Evolutionary conservation across 352 stramenopile genomes (phyloP).

Genomic region (Pythium brachiatum): DNA sequence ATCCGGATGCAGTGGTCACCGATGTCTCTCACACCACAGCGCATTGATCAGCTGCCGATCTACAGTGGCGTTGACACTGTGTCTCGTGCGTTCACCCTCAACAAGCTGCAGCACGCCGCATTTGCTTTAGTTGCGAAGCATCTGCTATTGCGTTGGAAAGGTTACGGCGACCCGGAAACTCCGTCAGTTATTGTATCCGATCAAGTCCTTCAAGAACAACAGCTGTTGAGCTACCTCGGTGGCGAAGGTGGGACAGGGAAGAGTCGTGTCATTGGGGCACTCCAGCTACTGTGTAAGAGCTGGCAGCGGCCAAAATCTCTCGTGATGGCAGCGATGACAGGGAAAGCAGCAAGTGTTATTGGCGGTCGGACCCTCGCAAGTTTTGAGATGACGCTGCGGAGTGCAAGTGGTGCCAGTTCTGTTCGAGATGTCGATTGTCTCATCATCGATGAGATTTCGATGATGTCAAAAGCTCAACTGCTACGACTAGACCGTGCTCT

Average conservation of each 20-base stretch:
- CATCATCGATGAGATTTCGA: slow-evolving; percentile 19
- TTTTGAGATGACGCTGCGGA: slow-evolving; percentile 4
- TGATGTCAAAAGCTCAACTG: slow-evolving; percentile 17
- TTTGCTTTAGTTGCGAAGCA: too few relatives aligned
- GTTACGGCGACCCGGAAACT: too few relatives aligned
- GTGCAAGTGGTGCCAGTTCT: neutral
- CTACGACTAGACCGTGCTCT: slow-evolving; percentile 7
- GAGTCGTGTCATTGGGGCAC: slow-evolving; percentile 9
- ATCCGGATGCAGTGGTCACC: too few relatives aligned
- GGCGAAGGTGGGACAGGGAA: slow-evolving; percentile 9
- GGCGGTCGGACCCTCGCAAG: slow-evolving; percentile 6
- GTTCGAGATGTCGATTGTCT: slow-evolving; percentile 15
- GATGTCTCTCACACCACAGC: too few relatives aligned
- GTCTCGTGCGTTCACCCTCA: too few relatives aligned
- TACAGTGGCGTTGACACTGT: too few relatives aligned
- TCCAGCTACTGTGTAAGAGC: neutral
- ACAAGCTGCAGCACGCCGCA: too few relatives aligned
- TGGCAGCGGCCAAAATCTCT: neutral
- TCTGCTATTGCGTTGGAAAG: too few relatives aligned
- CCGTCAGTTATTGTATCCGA: too few relatives aligned
- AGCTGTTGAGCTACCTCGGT: too few relatives aligned
- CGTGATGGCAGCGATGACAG: slow-evolving; percentile 9
- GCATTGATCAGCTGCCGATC: too few relatives aligned
- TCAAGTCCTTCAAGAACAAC: too few relatives aligned
- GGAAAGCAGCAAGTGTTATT: slow-evolving; percentile 17